A percentile compares a stretch with the other conserved stretches of the same genome.
These are phyloP conservation scores for Puya raimondii DNA, from an alignment of 176 grass and related monocot species.

Conservation along the genomic window DNA sequence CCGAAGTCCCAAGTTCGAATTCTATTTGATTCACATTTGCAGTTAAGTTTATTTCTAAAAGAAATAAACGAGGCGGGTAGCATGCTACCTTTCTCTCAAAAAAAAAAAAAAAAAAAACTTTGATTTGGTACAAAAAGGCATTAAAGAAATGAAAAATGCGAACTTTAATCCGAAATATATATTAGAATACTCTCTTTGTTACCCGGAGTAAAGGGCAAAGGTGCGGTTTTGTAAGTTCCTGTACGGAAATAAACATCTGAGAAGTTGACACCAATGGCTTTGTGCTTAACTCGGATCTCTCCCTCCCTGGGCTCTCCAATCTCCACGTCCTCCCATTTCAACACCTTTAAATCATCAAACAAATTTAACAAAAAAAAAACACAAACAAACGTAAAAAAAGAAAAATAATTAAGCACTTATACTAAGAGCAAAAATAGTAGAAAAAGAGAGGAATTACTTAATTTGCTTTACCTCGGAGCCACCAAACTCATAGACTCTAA, in stretches of 20 bases:
- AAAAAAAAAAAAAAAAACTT: too few species aligned
- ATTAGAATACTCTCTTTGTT: not conserved
- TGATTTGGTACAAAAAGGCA: too few species aligned
- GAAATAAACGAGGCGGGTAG: too few species aligned
- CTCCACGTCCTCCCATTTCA: conserved; percentile 64
- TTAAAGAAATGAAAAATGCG: too few species aligned
- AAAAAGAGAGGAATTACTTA: too few species aligned
- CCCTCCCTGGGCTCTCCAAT: conserved; percentile 56
- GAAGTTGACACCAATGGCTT: conserved; percentile 57
- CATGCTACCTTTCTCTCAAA: too few species aligned
- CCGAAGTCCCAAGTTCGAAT: too few species aligned
- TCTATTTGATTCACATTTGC: too few species aligned
- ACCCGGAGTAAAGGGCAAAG: conserved; percentile 56
- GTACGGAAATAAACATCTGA: conserved; percentile 52
- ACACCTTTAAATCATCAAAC: conserved; percentile 17
- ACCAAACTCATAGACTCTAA: conserved; percentile 65
- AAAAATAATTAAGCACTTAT: not conserved
- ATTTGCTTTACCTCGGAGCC: conserved; percentile 38
- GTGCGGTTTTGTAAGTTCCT: conserved; percentile 28
- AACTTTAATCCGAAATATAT: too few species aligned
- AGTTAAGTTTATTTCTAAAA: too few species aligned
- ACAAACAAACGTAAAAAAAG: not conserved
- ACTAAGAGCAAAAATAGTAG: too few species aligned
- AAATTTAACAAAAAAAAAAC: too few species aligned
- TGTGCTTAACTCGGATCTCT: conserved; percentile 62